Conservation (phyloP, 139 green algal genomes). For the Chlorella sp. region DNA sequence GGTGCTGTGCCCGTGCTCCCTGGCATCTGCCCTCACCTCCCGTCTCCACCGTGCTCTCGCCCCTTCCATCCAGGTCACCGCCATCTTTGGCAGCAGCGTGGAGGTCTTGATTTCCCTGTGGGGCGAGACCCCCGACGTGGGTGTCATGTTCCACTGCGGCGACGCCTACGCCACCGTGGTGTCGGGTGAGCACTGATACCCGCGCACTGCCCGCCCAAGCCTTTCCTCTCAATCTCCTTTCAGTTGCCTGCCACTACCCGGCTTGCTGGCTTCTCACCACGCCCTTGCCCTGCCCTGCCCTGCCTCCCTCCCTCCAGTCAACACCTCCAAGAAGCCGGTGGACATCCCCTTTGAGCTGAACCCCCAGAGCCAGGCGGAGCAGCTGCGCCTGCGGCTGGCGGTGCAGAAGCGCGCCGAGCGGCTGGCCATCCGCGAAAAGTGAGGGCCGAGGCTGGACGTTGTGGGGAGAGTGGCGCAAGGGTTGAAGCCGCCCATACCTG, state of each 20-base stretch:
- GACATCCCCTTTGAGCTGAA: constrained; percentile 48
- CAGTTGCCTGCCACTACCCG: too few species aligned
- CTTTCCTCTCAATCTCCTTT: too few species aligned
- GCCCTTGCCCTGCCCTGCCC: background rate
- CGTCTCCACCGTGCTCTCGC: background rate
- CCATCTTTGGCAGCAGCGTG: constrained; percentile 77
- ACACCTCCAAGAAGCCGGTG: constrained; percentile 14
- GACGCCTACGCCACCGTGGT: constrained; percentile 83
- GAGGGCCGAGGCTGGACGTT: too few species aligned
- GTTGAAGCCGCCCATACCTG: too few species aligned
- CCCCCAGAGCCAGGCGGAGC: constrained; percentile 25
- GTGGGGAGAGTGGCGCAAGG: too few species aligned
- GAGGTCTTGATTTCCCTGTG: constrained; percentile 84
- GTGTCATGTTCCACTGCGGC: constrained; percentile 75
- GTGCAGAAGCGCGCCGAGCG: constrained; percentile 27
- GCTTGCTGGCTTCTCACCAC: too few species aligned
- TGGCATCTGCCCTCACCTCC: background rate
- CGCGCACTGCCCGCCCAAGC: too few species aligned
- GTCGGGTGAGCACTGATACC: constrained; percentile 2
- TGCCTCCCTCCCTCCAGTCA: background rate
- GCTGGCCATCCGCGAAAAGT: constrained; percentile 31
- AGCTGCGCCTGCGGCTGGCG: constrained; percentile 28
- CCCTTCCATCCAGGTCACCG: constrained; percentile 65
- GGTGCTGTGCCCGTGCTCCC: too few species aligned
- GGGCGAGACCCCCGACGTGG: constrained; percentile 69